Base-by-base conservation (phyloP, 768 basidiomycete species). In the Mrakia hoshinonis region DNA sequence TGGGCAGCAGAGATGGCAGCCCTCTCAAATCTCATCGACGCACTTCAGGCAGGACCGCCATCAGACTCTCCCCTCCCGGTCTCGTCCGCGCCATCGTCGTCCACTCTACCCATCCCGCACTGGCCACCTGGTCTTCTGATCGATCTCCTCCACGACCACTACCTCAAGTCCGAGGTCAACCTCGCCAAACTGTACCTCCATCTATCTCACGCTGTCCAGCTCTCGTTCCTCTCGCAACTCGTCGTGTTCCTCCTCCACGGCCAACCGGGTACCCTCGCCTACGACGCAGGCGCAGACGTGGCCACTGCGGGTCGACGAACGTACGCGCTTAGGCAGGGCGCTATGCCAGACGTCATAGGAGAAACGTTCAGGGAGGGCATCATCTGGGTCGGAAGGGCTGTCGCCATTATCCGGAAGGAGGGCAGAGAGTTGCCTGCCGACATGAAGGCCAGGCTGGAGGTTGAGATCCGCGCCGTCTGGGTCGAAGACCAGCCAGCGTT, bases 1-100 rank as follows among this genome's bases (percentile, higher is more conserved):
- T 96, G 93, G 93, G 90, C 92, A 75, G 87, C 89, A 10, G 91
- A 91, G 18, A 82, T 96, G 61, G 86, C 86, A 46, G 85, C 89
- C 5, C 83, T 96, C 36, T 82, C 84, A 61, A 81, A 84, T 10
- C 80, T 94, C 55, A 81, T 91, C 68, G 83, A 86, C 12, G 84
- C 86, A 51, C 80, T 93, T 36, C 60, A 69, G 29, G 66, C 54
- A 12, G 75, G 74, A 26, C 74, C 74, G 3, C 29, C 26, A 5
- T 10, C 39, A 36, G 62, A 65, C 5, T 18, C 73, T 15, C 72
- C 24, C 66, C 66, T 48, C 15, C 22, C 24, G 43, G 48, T 49
- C 34, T 55, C 46, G 24, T 68, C 67, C 10, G 22, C 47, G 11
- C 46, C 29, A n/a, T 51, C 62, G 39, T 49, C 48, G 46, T 51